Evolutionary conservation across 202 grass and related monocot genomes (phyloP), one percentile per base, ranked within the genome.

Genomic region (Elaeis oleifera): DNA sequence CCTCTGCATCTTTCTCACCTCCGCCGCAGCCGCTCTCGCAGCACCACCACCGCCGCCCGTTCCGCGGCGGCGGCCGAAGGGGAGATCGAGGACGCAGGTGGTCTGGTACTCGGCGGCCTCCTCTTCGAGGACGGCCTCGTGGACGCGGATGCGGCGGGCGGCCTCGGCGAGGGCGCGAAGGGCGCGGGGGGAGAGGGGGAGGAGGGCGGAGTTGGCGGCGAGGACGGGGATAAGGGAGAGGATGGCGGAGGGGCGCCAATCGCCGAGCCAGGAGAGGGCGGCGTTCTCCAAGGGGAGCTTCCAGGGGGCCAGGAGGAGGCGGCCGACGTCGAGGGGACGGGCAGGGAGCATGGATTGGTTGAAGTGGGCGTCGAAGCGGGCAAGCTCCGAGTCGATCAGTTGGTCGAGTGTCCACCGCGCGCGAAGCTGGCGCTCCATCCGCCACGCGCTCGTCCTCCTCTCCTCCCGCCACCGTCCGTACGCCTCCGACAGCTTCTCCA

Each of bases 241-340:
- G 27, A 60, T 31, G 58, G 26, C 24, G 58, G 58, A 60, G 26
- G 58, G 58, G 25, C 58, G 58, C 58, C 58, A 60, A 17, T 31
- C 58, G 26, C 58, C 58, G 16, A 60, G 58, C 58, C 58, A 60
- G 16, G 58, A 27, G 27, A 60, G 58, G 17, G 26, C 58, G 27
- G 58, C 58, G 58, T 27, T 31, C 24, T n/a, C 23, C 5, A 60
- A 27, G 5, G 58, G 58, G 17, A 17, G 58, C 16, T 27, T 31
- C 58, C 16, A 31, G 0, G 58, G 26, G 27, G 58, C 16, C 16
- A 60, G 24, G 23, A 60, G 24, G 58, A 60, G 58, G 58, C 58
- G 27, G 25, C 24, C 17, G 58, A 60, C 25, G 23, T 60, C 58
- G 25, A 27, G 58, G 25, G 58, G 58, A 56, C 19, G 21, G 16